Evolutionary conservation across 208 protist species (phyloP).

Genomic region (Crithidia acanthocephali): DNA sequence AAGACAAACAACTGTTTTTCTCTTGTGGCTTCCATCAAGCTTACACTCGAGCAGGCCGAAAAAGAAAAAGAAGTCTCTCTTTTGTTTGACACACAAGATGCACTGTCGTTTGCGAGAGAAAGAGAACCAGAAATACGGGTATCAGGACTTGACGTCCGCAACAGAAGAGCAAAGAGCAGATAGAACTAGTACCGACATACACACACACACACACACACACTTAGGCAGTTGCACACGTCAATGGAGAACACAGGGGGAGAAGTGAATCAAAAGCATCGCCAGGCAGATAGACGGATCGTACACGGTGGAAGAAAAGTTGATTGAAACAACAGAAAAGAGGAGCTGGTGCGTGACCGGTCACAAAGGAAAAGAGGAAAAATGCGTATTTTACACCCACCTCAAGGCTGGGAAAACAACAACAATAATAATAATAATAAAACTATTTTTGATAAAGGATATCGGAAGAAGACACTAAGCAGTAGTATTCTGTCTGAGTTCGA

Average conservation of each 20-base stretch:
- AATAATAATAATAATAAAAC: conserved; percentile 3
- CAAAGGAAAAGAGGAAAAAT: not conserved
- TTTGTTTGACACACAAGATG: too few species aligned
- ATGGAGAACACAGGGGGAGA: conserved; percentile 1
- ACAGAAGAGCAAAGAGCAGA: too few species aligned
- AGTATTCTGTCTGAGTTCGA: not conserved
- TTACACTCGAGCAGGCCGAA: too few species aligned
- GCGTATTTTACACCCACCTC: not conserved
- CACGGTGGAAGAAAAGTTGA: not conserved
- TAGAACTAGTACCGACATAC: not conserved
- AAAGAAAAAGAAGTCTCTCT: too few species aligned
- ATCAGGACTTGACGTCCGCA: too few species aligned
- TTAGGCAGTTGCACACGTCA: not conserved
- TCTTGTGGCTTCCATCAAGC: too few species aligned
- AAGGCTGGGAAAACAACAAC: not conserved
- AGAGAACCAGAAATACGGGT: conserved; percentile 1
- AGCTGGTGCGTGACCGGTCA: too few species aligned
- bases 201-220: conserved; percentile 10
- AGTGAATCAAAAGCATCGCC: not conserved
- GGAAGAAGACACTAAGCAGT: conserved; percentile 10
- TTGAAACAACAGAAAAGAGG: conserved; percentile 22
- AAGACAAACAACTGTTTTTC: too few species aligned
- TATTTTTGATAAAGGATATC: too few species aligned
- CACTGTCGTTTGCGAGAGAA: too few species aligned
- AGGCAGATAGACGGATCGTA: not conserved